These are phyloP conservation scores for Silene conica DNA, from an alignment of 148 eudicot species.

Conservation along the genomic window DNA sequence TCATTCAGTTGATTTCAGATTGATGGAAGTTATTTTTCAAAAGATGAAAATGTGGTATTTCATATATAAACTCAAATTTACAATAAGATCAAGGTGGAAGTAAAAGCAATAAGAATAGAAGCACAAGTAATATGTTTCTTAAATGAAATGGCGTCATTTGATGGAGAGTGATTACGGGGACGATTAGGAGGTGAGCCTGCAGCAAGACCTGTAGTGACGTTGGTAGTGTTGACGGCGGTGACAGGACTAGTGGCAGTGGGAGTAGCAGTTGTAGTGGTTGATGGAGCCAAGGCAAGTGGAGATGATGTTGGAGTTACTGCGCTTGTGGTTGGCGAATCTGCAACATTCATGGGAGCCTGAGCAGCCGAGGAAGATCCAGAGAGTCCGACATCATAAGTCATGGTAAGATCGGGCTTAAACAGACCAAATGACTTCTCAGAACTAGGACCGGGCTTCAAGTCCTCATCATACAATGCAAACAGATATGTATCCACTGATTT, in stretches of 20 bases:
- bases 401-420: constrained; percentile 59
- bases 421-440: constrained; percentile 79
- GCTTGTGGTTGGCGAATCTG: constrained; percentile 5
- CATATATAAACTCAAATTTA: constrained; percentile 5
- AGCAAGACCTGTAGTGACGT: not conserved
- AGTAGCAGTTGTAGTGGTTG: not conserved
- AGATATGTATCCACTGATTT: constrained; percentile 73
- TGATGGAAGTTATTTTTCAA: not conserved
- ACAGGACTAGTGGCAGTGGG: not conserved
- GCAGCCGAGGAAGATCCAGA: constrained; percentile 25
- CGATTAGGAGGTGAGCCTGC: constrained; percentile 3
- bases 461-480: constrained; percentile 86
- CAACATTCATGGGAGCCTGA: constrained; percentile 19
- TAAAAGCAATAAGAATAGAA: constrained; percentile 6
- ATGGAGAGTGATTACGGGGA: not conserved
- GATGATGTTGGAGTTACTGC: constrained; percentile 9
- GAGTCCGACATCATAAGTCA: constrained; percentile 66
- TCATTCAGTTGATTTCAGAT: not conserved
- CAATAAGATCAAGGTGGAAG: constrained; percentile 7
- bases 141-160: not conserved
- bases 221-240: not conserved
- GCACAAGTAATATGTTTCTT: not conserved
- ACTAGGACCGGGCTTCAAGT: constrained; percentile 71
- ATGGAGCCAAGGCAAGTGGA: not conserved
- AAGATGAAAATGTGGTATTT: not conserved